Conservation (phyloP, 352 stramenopile species). For the Plasmopara viticola region DNA sequence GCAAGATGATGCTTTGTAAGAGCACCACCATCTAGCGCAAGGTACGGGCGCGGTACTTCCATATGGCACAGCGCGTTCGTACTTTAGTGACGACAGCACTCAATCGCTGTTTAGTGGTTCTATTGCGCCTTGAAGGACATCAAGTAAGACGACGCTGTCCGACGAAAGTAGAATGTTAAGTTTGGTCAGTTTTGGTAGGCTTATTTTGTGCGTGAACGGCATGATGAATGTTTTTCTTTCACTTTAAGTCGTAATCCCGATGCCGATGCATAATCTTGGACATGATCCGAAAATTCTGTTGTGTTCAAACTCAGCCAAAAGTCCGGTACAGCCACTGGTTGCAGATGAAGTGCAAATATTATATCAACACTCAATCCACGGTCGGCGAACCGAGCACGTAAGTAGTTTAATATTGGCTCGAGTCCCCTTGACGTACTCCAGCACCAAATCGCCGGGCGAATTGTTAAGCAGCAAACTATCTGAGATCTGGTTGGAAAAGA, state of each 20-base stretch:
- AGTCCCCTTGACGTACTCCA: conserved; percentile 15
- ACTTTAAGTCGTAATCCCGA: conserved; percentile 6
- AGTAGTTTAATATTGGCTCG: conserved; percentile 7
- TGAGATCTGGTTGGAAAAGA: conserved; percentile 6
- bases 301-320: conserved; percentile 5
- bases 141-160: neutral
- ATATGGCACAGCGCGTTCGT: neutral
- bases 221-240: conserved; percentile 7
- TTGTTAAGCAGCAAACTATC: conserved; percentile 13
- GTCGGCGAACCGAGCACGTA: conserved; percentile 1
- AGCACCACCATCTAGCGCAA: neutral
- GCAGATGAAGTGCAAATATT: neutral
- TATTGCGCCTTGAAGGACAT: neutral
- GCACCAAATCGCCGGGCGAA: conserved; percentile 3
- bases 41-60: neutral
- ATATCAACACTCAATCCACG: neutral
- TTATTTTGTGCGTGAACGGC: neutral
- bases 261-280: neutral
- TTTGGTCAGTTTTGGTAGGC: neutral
- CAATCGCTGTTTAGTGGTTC: neutral
- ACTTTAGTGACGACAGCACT: neutral
- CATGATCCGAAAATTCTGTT: neutral
- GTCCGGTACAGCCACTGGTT: conserved; percentile 8
- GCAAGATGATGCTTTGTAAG: neutral
- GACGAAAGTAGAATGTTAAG: neutral